Evolutionary conservation across 179 eudicot genomes (phyloP).

Genomic region (Patellifolia procumbens): DNA sequence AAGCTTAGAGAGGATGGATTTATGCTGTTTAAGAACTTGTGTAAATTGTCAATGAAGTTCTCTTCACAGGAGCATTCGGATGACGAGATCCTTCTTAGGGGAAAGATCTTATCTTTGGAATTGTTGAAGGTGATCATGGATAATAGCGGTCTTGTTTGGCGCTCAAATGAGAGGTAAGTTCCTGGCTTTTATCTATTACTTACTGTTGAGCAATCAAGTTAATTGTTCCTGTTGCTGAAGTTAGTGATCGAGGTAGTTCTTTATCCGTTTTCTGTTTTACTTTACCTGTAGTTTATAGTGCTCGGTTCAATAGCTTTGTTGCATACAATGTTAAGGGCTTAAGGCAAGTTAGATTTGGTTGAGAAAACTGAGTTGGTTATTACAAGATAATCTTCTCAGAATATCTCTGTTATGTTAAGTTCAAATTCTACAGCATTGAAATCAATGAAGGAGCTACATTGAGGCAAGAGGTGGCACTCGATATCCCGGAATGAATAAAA

Average conservation of each 20-base stretch:
- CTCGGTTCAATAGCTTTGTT: not conserved
- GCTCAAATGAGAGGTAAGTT: conserved; percentile 77
- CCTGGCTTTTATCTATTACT: not conserved
- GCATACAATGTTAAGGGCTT: not conserved
- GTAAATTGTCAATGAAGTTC: conserved; percentile 92
- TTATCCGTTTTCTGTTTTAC: no score
- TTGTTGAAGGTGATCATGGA: conserved; percentile 86
- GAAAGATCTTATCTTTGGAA: conserved; percentile 85
- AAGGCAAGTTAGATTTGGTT: no score
- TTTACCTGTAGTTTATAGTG: not conserved
- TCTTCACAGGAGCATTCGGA: conserved; percentile 77
- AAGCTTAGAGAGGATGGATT: conserved; percentile 84
- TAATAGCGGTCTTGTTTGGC: conserved; percentile 78
- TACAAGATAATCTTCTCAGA: not conserved
- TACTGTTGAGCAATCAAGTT: conserved; percentile 16
- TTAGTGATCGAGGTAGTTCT: not conserved
- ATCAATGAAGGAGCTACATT: no score
- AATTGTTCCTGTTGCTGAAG: conserved; percentile 2
- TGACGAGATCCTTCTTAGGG: conserved; percentile 90
- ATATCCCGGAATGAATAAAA: no score
- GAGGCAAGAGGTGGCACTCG: no score
- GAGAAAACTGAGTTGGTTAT: not conserved
- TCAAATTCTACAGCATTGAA: not conserved
- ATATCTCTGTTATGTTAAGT: not conserved
- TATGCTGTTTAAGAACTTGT: conserved; percentile 76